A percentile compares a stretch with the other conserved stretches of the same genome.
These are phyloP conservation scores for Mycena albidolilacea DNA, from an alignment of 768 basidiomycete species.

Conservation along the genomic window DNA sequence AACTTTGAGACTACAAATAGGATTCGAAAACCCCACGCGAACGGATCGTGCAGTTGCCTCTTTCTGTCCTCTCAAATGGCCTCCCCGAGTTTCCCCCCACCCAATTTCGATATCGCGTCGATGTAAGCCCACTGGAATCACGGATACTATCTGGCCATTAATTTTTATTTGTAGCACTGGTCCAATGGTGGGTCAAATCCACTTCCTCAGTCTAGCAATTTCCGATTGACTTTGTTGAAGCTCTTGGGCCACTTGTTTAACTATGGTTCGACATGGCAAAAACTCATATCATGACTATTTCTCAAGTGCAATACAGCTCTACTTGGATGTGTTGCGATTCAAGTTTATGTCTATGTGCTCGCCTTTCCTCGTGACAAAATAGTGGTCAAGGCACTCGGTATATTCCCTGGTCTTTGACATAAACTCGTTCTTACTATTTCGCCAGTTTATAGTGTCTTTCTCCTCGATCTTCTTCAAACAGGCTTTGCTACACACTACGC, in stretches of 20 bases:
- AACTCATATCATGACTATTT: conserved; percentile 10
- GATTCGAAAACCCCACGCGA: background rate
- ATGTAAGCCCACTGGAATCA: conserved; percentile 14
- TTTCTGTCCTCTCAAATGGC: conserved; percentile 11
- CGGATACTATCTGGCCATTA: conserved; percentile 1
- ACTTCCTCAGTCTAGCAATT: conserved; percentile 5
- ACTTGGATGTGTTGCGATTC: conserved; percentile 22
- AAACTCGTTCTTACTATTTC: conserved; percentile 10
- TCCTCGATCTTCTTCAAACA: conserved; percentile 24
- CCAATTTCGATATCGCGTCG: conserved; percentile 15
- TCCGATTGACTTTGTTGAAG: conserved; percentile 20
- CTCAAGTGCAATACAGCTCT: conserved; percentile 14
- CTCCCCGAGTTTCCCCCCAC: conserved; percentile 9
- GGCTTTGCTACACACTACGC: conserved; percentile 25
- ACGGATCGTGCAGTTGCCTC: conserved; percentile 12
- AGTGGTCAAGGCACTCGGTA: conserved; percentile 24
- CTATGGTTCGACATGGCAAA: conserved; percentile 13
- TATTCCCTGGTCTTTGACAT: background rate
- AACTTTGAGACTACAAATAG: conserved; percentile 7
- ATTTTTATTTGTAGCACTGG: conserved; percentile 17
- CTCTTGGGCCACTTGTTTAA: conserved; percentile 24
- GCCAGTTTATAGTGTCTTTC: conserved; percentile 18
- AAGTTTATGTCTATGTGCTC: conserved; percentile 20
- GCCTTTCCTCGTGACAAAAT: conserved; percentile 18
- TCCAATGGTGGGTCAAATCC: conserved; percentile 24